Base-by-base conservation (phyloP, 257 asterid species). In the Solanum ahanhuiri region DNA sequence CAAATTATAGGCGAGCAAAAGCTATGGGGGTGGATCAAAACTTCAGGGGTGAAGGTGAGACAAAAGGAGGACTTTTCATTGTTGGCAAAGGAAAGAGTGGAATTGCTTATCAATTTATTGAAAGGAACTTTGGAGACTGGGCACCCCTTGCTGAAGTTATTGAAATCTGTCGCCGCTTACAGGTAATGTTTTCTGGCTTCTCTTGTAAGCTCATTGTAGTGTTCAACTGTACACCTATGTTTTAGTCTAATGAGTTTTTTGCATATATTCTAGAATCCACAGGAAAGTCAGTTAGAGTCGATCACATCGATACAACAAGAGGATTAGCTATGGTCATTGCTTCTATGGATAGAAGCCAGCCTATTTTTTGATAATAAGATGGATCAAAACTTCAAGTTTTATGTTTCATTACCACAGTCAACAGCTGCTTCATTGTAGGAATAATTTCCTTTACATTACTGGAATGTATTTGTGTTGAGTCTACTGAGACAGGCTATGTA, bases 91-190 rank as follows among this genome's bases (percentile, higher is more conserved):
- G 98, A 70, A 95, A 92, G 86, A 90, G 91, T 87, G 98, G 98
- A 54, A 88, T 94, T 20, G 97, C 94, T 76, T 94, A 93, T 88
- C 97, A 95, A 93, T 95, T 95, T 88, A 90, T 94, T 4, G 98
- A 95, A 91, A 95, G 98, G 86, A 95, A 94, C 87, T 93, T 95
- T 30, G 97, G 98, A 25, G 98, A 95, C 89, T 95, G 98, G 98
- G 97, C 98, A 33, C 98, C 98, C 72, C 85, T 90, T 34, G 85
- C 96, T 82, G 98, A 95, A 91, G 90, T 95, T 73, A 64, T 94
- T 71, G 97, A 93, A 79, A 89, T 95, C 83, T 95, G 98, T 87
- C 88, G 79, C 79, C 93, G 90, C n/a, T 73, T 95, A 82, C 96
- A 95, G 98, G 97, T 95, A 91, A 1, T 73, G 85, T 58, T 60